A percentile compares a stretch with the other conserved stretches of the same genome.
These are phyloP conservation scores for Cryphonectria japonica DNA, from an alignment of 2,329 filamentous ascomycete genomes.

Conservation along the genomic window DNA sequence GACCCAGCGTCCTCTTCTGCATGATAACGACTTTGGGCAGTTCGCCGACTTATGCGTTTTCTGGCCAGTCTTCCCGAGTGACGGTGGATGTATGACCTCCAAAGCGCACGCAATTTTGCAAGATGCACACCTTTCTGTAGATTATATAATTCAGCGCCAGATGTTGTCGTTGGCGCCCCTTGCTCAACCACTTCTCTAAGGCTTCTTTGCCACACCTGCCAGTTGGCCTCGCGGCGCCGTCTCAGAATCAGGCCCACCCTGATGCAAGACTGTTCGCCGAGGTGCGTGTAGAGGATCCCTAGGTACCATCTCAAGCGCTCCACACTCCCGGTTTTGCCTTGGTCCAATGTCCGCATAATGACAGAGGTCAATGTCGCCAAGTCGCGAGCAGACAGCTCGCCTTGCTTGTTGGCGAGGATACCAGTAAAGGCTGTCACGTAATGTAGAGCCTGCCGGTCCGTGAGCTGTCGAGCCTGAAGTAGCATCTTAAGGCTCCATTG, in stretches of 20 bases:
- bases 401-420: slow-evolving; percentile 36
- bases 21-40: background rate
- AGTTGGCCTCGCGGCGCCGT: slow-evolving; percentile 34
- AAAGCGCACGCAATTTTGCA: slow-evolving; percentile 3
- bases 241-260: slow-evolving; percentile 32
- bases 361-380: slow-evolving; percentile 30
- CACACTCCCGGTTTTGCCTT: slow-evolving; percentile 40
- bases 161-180: background rate
- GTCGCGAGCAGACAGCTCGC: slow-evolving; percentile 36
- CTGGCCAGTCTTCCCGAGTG: background rate
- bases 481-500: slow-evolving; percentile 17
- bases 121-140: background rate
- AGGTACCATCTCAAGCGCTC: slow-evolving; percentile 43
- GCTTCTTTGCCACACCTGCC: slow-evolving; percentile 12
- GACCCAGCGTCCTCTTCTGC: background rate
- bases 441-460: slow-evolving; percentile 35
- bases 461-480: slow-evolving; percentile 9
- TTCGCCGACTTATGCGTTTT: background rate
- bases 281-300: slow-evolving; percentile 36
- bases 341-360: slow-evolving; percentile 42
- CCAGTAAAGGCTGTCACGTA: slow-evolving; percentile 40
- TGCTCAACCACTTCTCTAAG: background rate
- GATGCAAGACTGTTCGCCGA: slow-evolving; percentile 32
- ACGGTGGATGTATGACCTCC: slow-evolving; percentile 1
- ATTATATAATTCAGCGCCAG: background rate